Base-by-base conservation (phyloP, 306 rosid species). In the Vicia sativa region DNA sequence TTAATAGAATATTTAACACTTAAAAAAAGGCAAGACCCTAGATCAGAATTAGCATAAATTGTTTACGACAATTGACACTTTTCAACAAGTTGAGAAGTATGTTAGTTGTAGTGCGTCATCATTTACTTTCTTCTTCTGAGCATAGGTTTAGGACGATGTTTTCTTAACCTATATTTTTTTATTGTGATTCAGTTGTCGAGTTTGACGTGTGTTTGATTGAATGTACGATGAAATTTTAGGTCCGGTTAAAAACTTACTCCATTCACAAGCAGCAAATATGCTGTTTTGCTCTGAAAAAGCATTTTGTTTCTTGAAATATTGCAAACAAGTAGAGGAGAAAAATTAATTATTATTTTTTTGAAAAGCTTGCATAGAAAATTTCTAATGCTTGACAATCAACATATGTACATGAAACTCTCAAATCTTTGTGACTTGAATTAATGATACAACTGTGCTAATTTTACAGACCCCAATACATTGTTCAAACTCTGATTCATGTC, bases 401-500 rank as follows among this genome's bases (percentile, higher is more conserved):
- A 7, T 53, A 63, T 53, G 57, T 28, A 18, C 18, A 42, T 70
- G 23, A 53, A 42, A 18, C 13, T 2, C 9, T 28, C 11, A 53
- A 29, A 26, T 28, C 14, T 41, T 62, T 37, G 49, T 28, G 45
- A 12, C 34, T 2, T 5, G 31, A 41, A 64, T 21, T 45, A 65
- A 43, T 3, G 23, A 26, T 46, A 44, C 37, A 57, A 31, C 43
- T 57, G 8, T 46, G 52, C 31, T 29, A 65, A 65, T 57, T 35
- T 67, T 19, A 31, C 37, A 54, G 66, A 11, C 34, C 67, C 29
- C 31, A 13, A 42, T 57, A 23, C 26, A 7, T 37, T 5, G 11
- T 66, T 66, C 37, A 44, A 58, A 25, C 73, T 66, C 48, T 57
- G 42, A 57, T 37, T 64, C 42, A 29, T 37, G 73, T 41, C 12